Evolutionary conservation across 768 basidiomycete genomes (phyloP).

Genomic region (Cubamyces sp.): DNA sequence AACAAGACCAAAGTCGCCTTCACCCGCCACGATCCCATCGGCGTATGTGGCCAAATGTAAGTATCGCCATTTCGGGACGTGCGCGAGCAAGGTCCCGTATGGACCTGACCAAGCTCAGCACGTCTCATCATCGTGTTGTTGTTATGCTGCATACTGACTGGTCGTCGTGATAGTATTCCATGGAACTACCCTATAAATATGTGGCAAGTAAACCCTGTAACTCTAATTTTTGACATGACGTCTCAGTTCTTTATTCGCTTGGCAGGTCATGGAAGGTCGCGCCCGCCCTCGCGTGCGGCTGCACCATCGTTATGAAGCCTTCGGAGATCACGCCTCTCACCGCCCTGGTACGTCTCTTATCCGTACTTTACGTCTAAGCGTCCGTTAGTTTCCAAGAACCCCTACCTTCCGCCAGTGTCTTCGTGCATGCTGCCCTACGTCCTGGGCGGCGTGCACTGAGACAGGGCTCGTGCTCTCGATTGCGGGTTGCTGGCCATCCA

Average conservation of each 20-base stretch:
- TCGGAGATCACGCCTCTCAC: slow-evolving; percentile 87
- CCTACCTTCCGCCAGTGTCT: too few relatives aligned
- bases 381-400: background rate
- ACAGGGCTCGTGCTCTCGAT: too few relatives aligned
- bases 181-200: slow-evolving; percentile 94
- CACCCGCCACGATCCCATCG: slow-evolving; percentile 88
- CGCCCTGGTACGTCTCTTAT: slow-evolving; percentile 56
- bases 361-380: background rate
- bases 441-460: background rate
- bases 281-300: slow-evolving; percentile 89
- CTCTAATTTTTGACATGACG: background rate
- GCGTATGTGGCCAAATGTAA: slow-evolving; percentile 94
- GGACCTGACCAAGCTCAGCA: too few relatives aligned
- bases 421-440: background rate
- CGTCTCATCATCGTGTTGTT: too few relatives aligned
- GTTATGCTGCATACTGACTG: slow-evolving; percentile 10
- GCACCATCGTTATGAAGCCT: slow-evolving; percentile 95
- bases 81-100: background rate
- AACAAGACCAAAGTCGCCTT: slow-evolving; percentile 82
- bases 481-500: too few relatives aligned
- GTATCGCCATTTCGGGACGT: background rate
- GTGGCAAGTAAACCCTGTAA: slow-evolving; percentile 52
- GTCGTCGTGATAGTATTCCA: slow-evolving; percentile 60
- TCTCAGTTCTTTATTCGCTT: slow-evolving; percentile 6
- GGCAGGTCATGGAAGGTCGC: slow-evolving; percentile 88